Percentiles rank a stretch among this genome's conserved stretches.
Conservation (phyloP, 2,329 filamentous ascomycete genomes). For the Arthrobotrys pseudoclavata region DNA sequence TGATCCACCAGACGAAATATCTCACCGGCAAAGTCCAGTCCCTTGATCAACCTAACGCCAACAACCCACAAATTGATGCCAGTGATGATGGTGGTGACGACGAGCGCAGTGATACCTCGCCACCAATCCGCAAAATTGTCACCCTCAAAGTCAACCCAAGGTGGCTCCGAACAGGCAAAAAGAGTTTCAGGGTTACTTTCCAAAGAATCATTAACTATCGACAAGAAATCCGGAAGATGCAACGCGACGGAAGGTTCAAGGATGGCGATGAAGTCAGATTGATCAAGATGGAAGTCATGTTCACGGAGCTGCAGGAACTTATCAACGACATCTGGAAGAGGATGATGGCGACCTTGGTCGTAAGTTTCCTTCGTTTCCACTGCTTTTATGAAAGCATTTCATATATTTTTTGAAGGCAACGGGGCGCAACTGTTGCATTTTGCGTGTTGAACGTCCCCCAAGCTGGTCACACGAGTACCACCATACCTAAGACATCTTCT, state of each 20-base stretch:
- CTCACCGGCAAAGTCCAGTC: not conserved
- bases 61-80: not conserved
- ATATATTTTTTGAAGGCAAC: not conserved
- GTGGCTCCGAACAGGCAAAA: too few species aligned
- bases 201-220: not conserved
- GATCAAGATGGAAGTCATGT: slow-evolving; percentile 22
- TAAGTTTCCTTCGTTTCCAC: slow-evolving; percentile 13
- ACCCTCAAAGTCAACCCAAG: not conserved
- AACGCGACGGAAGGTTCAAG: not conserved
- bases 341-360: not conserved
- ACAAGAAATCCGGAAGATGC: not conserved
- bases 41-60: too few species aligned
- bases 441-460: slow-evolving; percentile 28
- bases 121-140: not conserved
- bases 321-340: not conserved
- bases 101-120: not conserved
- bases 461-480: slow-evolving; percentile 4
- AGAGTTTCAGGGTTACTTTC: slow-evolving; percentile 11
- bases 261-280: not conserved
- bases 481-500: not conserved
- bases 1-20: not conserved
- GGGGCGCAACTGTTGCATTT: slow-evolving; percentile 44
- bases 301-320: slow-evolving; percentile 16
- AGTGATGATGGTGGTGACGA: not conserved
- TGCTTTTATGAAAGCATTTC: not conserved